These are phyloP conservation scores for Micromonas commoda DNA, from an alignment of 139 green algal species.

Conservation along the genomic window DNA sequence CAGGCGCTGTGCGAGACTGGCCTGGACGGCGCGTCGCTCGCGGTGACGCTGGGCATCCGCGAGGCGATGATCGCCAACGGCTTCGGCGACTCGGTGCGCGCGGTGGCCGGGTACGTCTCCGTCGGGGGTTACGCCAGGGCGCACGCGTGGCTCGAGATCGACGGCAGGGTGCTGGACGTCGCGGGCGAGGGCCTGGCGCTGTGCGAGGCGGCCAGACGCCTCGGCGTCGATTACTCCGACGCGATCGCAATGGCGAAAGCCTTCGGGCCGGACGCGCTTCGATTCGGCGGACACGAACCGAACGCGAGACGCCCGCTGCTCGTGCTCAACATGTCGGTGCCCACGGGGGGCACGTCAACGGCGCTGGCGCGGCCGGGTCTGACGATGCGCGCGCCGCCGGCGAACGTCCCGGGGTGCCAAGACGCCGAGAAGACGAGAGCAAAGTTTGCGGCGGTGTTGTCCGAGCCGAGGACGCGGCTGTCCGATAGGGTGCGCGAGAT, in stretches of 20 bases:
- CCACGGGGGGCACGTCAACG: neutral
- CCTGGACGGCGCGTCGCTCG: conserved; percentile 4
- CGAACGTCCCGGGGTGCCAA: neutral
- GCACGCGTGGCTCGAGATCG: conserved; percentile 23
- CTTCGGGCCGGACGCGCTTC: conserved; percentile 2
- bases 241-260: neutral
- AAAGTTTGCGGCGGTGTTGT: neutral
- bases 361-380: neutral
- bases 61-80: neutral
- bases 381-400: neutral
- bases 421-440: neutral
- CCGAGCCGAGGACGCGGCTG: too few species aligned
- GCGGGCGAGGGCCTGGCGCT: neutral
- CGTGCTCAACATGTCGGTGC: neutral
- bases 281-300: neutral
- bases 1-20: neutral
- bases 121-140: neutral
- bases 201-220: neutral
- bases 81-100: neutral
- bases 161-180: conserved; percentile 4
- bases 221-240: neutral
- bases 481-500: neutral
- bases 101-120: neutral
- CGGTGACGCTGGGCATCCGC: neutral
- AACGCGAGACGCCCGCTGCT: neutral